Percentiles rank a stretch among this genome's conserved stretches.
Conservation (phyloP, 345 rosid species). For the Boechera retrofracta region DNA sequence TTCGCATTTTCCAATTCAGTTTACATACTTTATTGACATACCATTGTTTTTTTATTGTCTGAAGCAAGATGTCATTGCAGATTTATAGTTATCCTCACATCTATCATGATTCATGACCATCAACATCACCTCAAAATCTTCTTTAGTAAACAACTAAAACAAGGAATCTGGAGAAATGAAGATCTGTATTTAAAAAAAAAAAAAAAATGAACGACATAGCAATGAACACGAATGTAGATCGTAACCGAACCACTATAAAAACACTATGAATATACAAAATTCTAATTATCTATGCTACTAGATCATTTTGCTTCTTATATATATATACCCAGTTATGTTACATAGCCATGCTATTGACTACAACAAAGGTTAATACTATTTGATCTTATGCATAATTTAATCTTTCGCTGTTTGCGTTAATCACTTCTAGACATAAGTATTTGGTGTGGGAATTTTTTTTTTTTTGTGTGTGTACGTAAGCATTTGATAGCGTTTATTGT, state of each 20-base stretch:
- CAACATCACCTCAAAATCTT: background rate
- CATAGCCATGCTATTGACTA: background rate
- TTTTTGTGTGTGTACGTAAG: too few relatives aligned
- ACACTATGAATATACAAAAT: background rate
- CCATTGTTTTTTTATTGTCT: background rate
- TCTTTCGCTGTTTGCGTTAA: background rate
- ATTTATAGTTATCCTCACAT: background rate
- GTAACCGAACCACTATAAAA: background rate
- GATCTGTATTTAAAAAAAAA: background rate
- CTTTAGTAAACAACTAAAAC: background rate
- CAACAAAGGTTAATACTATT: background rate
- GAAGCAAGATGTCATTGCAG: background rate
- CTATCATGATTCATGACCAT: background rate
- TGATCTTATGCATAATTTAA: background rate
- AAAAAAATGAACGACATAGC: too few relatives aligned
- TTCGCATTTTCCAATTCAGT: background rate
- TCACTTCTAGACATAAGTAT: background rate
- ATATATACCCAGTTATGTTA: background rate
- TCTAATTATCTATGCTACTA: background rate
- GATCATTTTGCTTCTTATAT: background rate
- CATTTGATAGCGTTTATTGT: background rate
- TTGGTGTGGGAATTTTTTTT: background rate
- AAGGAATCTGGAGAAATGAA: background rate
- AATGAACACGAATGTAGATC: background rate
- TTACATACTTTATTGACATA: background rate